Conservation (phyloP, 2,329 filamentous ascomycete species). For the Pestalotiopsis fici region DNA sequence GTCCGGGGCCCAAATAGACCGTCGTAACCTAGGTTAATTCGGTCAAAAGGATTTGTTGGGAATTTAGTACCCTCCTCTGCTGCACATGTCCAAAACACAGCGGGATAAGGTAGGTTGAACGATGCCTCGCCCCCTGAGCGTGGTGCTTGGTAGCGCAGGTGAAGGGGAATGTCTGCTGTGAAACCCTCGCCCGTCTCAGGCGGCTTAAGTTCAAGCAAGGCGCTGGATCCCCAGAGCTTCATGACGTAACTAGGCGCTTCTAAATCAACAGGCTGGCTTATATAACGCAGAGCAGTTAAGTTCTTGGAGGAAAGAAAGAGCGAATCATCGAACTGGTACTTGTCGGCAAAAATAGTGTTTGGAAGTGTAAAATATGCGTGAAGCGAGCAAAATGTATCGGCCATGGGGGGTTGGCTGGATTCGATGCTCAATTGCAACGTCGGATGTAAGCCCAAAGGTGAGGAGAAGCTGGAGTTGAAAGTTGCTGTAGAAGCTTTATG, state of each 20-base stretch:
- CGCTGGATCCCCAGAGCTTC: constrained; percentile 74
- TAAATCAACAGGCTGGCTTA: constrained; percentile 79
- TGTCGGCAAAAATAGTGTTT: constrained; percentile 79
- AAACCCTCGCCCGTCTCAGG: constrained; percentile 50
- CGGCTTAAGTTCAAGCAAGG: constrained; percentile 72
- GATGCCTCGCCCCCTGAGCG: constrained; percentile 52
- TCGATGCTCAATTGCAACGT: constrained; percentile 70
- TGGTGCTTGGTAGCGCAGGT: constrained; percentile 79
- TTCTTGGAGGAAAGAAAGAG: constrained; percentile 83
- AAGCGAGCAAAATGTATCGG: constrained; percentile 65
- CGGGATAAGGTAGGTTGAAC: constrained; percentile 74
- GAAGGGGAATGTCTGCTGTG: constrained; percentile 75
- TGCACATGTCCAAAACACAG: constrained; percentile 87
- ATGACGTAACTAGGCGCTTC: constrained; percentile 87
- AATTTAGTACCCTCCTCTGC: constrained; percentile 68
- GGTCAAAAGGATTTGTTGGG: constrained; percentile 80
- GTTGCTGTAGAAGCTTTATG: constrained; percentile 62
- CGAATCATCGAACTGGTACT: constrained; percentile 77
- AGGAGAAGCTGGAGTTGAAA: constrained; percentile 66
- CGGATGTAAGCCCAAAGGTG: constrained; percentile 82
- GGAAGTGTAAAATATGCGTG: constrained; percentile 85
- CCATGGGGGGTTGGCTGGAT: constrained; percentile 47
- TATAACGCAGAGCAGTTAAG: constrained; percentile 65
- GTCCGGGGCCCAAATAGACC: constrained; percentile 74
- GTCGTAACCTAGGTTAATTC: constrained; percentile 83